Conservation (phyloP, 352 stramenopile species). For the Globisporangium iwayamae region DNA sequence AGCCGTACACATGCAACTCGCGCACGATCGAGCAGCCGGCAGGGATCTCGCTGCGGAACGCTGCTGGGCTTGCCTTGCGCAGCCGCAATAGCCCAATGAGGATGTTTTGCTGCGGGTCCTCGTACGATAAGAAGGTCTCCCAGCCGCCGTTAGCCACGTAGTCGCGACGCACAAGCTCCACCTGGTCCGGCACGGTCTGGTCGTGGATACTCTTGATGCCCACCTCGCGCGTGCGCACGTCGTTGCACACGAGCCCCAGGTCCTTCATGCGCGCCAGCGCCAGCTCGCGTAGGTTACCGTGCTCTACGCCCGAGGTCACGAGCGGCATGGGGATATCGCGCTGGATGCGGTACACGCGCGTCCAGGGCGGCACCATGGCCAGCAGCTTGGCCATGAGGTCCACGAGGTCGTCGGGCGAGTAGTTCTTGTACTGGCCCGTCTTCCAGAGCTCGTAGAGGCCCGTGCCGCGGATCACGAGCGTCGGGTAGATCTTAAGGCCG, state of each 20-base stretch:
- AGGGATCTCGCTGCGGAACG: constrained; percentile 81
- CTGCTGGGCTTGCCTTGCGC: constrained; percentile 80
- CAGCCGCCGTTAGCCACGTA: constrained; percentile 95
- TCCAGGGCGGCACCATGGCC: constrained; percentile 95
- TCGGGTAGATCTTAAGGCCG: constrained; percentile 96
- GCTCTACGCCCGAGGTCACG: constrained; percentile 94
- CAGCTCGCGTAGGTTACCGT: constrained; percentile 94
- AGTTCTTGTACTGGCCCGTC: constrained; percentile 91
- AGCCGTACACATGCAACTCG: constrained; percentile 97
- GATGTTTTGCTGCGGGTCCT: constrained; percentile 96
- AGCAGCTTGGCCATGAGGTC: constrained; percentile 93
- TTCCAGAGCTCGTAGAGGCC: constrained; percentile 98
- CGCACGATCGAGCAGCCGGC: constrained; percentile 72
- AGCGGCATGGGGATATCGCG: constrained; percentile 98
- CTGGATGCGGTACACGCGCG: constrained; percentile 95
- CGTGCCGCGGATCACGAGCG: constrained; percentile 95
- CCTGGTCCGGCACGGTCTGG: constrained; percentile 89
- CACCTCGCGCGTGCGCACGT: constrained; percentile 94
- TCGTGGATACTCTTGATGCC: constrained; percentile 98
- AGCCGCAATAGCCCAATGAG: constrained; percentile 94
- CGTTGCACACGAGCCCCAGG: constrained; percentile 89
- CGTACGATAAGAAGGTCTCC: constrained; percentile 97
- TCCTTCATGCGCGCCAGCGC: constrained; percentile 92
- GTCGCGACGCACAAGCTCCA: constrained; percentile 95
- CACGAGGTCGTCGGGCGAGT: constrained; percentile 75